Evolutionary conservation across 345 rosid genomes (phyloP).

Genomic region (Psidium guajava): DNA sequence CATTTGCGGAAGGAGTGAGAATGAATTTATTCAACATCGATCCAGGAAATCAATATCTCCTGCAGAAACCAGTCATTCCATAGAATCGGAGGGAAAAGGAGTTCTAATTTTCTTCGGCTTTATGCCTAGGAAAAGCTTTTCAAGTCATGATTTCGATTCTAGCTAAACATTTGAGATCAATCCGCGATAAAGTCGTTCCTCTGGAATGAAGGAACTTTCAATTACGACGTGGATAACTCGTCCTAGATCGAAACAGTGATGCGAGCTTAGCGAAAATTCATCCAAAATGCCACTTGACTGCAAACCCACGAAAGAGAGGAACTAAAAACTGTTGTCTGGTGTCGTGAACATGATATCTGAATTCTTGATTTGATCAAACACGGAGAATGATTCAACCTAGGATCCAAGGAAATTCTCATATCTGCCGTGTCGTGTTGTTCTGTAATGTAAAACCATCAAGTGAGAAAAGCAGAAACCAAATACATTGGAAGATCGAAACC

Average conservation of each 20-base stretch:
- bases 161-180: background rate
- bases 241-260: background rate
- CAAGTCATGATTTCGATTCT: background rate
- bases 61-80: background rate
- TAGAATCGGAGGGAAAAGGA: background rate
- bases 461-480: background rate
- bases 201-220: background rate
- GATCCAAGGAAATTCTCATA: background rate
- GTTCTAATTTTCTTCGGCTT: background rate
- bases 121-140: background rate
- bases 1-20: background rate
- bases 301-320: background rate
- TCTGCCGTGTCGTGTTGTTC: background rate
- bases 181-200: background rate
- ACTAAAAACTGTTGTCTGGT: background rate
- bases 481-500: background rate
- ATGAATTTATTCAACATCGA: background rate
- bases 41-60: background rate
- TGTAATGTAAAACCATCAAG: background rate
- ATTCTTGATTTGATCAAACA: background rate
- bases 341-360: background rate
- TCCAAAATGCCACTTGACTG: background rate
- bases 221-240: background rate
- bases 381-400: background rate
- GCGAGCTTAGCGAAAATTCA: background rate